A percentile compares a stretch with the other conserved stretches of the same genome.
These are phyloP conservation scores for Colletotrichum cordylinicola DNA, from an alignment of 2,329 filamentous ascomycete genomes.

Conservation along the genomic window DNA sequence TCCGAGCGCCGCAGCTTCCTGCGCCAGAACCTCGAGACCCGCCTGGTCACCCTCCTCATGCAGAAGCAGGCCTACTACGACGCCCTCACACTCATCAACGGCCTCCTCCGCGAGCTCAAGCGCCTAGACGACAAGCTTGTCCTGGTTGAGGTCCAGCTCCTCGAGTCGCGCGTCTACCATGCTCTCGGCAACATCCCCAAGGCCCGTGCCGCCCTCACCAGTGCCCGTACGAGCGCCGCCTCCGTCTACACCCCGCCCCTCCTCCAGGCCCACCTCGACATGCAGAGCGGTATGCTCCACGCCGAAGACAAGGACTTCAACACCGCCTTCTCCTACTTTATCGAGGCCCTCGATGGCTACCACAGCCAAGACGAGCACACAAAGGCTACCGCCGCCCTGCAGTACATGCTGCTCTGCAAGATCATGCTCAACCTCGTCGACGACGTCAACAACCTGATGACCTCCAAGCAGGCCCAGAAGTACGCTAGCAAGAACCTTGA, in stretches of 20 bases:
- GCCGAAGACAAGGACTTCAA: conserved; percentile 99
- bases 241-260: conserved; percentile 97
- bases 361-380: conserved; percentile 86
- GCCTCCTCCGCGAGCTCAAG: conserved; percentile 94
- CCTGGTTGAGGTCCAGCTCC: conserved; percentile 94
- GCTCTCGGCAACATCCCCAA: conserved; percentile 96
- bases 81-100: conserved; percentile 94
- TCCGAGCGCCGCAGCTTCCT: conserved; percentile 94
- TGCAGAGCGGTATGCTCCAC: conserved; percentile 99
- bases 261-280: conserved; percentile 94
- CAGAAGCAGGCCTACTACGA: conserved; percentile 98
- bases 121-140: conserved; percentile 98
- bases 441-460: conserved; percentile 94
- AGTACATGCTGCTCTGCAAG: conserved; percentile 99
- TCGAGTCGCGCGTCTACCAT: conserved; percentile 97
- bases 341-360: conserved; percentile 97
- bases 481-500: conserved; percentile 96
- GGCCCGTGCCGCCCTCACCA: conserved; percentile 91
- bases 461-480: conserved; percentile 94
- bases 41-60: conserved; percentile 94
- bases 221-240: conserved; percentile 91
- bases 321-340: conserved; percentile 98
- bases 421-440: conserved; percentile 98
- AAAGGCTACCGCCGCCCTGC: conserved; percentile 94
- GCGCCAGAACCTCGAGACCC: conserved; percentile 94